Evolutionary conservation across 108 stramenopile species (phyloP), one percentile per base, ranked within the genome.

Genomic region (Stephanodiscus triporus): DNA sequence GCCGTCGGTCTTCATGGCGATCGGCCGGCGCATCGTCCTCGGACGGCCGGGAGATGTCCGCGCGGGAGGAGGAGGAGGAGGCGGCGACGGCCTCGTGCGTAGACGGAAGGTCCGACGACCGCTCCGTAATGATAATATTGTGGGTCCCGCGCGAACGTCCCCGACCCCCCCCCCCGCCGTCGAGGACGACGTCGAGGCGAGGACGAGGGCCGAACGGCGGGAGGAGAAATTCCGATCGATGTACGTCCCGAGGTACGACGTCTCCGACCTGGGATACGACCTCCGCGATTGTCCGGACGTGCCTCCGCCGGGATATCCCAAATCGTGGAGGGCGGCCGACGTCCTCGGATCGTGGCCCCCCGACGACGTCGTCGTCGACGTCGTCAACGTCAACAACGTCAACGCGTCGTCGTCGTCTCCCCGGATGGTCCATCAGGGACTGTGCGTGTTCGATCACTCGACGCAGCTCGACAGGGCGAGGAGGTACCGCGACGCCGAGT

Each of bases 401-500:
- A 5, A 17, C 65, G 9, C 42, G 8, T n/a, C n/a, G n/a, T n/a
- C n/a, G n/a, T n/a, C n/a, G n/a, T n/a, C n/a, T n/a, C n/a, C n/a
- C n/a, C 27, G 69, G 63, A 51, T 55, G 19, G 64, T 82, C 10
- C 77, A 73, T 37, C 75, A 82, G 26, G 70, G 69, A 34, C 13
- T 82, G 20, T 82, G 81, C 55, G 64, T 69, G 1, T 82, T 82
- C 54, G 81, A 85, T 38, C 53, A 76, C 38, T 20, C 53, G 2
- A 75, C 67, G 20, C 77, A 83, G 24, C 78, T 78, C 60, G 73
- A 73, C 23, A 32, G 55, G 20, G 82, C 82, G 23, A 43, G 71
- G 61, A 61, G n/a, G 16, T 83, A 83, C 75, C 77, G 82, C 27
- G 75, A 83, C 20, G 86, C 86, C 0, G 94, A 95, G 57, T 82